Evolutionary conservation across 2,329 filamentous ascomycete genomes (phyloP), one percentile per base, ranked within the genome.

Genomic region (Diplodia corticola): DNA sequence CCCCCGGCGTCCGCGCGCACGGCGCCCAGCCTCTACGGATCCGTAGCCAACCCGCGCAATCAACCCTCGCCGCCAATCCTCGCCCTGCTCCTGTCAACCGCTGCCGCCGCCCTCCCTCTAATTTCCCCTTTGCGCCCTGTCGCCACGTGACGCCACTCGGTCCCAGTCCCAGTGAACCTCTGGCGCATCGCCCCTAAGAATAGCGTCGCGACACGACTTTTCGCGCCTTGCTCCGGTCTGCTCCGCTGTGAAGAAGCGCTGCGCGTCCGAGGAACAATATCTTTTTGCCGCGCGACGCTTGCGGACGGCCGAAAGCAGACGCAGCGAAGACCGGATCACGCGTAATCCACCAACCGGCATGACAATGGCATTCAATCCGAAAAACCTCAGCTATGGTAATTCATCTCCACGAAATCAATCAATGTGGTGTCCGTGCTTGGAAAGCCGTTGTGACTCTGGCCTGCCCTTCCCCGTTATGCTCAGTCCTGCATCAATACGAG

Each of bases 311-410:
- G 3, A 2, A 22, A 20, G n/a, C 37, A 12, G 10, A 20, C 40
- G 54, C 54, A 44, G 37, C 53, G 10, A 53, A 24, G 28, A 53
- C 22, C 20, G 61, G 20, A 22, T 26, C 37, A 61, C 44, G 26
- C 46, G 60, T 63, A 24, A 28, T 40, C 44, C 40, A 51, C 20
- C 28, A 15, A 13, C n/a, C 22, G n/a, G 28, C 51, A 68, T 63
- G 63, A 54, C 17, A 26, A 89, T 83, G 79, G 81, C 79, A 68
- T 79, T 91, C 74, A 91, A 87, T 63, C 81, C 86, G 71, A 91
- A 91, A 72, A 88, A 91, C 76, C 84, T 93, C 57, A 83, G 84
- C 67, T 93, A 91, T 82, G 83, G 85, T 79, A 76, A 54, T 46
- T 30, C 10, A 37, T 20, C 20, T 48, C 28, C 57, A 26, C 4